A percentile compares a stretch with the other conserved stretches of the same genome.
These are phyloP conservation scores for Pleurotus tuoliensis DNA, from an alignment of 768 basidiomycete genomes.

Conservation along the genomic window DNA sequence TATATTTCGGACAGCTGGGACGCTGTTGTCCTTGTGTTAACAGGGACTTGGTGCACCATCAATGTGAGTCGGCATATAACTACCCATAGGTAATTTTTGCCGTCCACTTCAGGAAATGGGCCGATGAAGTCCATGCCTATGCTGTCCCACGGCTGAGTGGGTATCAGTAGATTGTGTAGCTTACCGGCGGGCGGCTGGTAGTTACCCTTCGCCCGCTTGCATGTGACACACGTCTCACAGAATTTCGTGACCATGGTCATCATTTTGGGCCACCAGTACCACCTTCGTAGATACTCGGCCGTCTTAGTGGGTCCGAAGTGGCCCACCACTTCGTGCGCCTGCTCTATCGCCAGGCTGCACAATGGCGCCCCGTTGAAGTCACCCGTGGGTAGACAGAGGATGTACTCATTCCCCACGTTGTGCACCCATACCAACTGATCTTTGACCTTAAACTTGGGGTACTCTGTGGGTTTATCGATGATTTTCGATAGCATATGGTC, in stretches of 20 bases:
- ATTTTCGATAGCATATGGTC: neutral
- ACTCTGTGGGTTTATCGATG: neutral
- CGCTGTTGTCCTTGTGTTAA: constrained; percentile 19
- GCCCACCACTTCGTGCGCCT: constrained; percentile 6
- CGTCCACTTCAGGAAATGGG: constrained; percentile 8
- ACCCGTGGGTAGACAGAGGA: neutral
- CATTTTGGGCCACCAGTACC: constrained; percentile 26
- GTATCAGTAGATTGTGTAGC: constrained; percentile 25
- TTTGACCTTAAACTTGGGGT: neutral
- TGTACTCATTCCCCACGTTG: neutral
- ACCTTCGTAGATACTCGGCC: constrained; percentile 15
- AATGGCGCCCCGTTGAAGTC: neutral
- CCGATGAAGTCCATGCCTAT: too few relatives aligned
- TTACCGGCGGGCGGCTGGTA: constrained; percentile 20
- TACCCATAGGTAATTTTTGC: constrained; percentile 26
- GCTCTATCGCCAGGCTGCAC: neutral
- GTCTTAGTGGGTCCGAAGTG: constrained; percentile 2
- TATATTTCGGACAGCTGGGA: constrained; percentile 27
- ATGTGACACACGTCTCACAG: constrained; percentile 19
- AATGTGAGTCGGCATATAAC: constrained; percentile 25
- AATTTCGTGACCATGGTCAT: constrained; percentile 17
- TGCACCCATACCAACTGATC: neutral
- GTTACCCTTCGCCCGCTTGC: constrained; percentile 17
- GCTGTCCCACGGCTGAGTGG: constrained; percentile 27
- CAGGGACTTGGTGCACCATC: constrained; percentile 8